Percentiles rank a stretch among this genome's conserved stretches.
Conservation (phyloP, 164 flowering plant species). For the Chimonanthus praecox region DNA sequence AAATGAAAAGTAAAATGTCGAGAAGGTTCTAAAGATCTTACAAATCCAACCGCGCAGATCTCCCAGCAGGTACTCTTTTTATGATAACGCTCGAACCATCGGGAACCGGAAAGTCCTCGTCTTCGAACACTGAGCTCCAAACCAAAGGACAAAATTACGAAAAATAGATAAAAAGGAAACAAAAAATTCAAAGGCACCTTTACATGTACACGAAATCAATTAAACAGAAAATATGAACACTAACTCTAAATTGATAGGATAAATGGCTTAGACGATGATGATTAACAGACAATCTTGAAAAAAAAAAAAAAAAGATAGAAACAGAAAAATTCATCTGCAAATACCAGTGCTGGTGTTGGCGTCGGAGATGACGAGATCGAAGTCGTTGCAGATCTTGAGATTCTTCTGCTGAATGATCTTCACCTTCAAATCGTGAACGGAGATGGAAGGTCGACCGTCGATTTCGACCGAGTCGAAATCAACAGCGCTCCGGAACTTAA, state of each 20-base stretch:
- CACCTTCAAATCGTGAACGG: slow-evolving; percentile 49
- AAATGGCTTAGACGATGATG: too few species aligned
- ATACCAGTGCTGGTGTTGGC: slow-evolving; percentile 50
- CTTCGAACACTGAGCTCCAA: slow-evolving; percentile 37
- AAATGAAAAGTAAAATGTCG: too few species aligned
- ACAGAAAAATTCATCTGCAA: too few species aligned
- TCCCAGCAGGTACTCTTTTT: slow-evolving; percentile 65
- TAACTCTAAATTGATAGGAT: too few species aligned
- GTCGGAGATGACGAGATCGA: slow-evolving; percentile 63
- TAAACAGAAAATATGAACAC: too few species aligned
- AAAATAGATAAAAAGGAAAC: too few species aligned
- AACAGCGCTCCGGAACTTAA: slow-evolving; percentile 20
- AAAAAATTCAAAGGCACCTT: neutral
- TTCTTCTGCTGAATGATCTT: slow-evolving; percentile 37
- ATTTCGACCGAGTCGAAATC: slow-evolving; percentile 51
- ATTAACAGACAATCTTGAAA: too few species aligned
- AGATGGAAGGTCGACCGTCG: slow-evolving; percentile 36
- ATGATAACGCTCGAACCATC: slow-evolving; percentile 63
- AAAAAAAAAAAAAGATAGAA: neutral
- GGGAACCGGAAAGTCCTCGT: slow-evolving; percentile 37
- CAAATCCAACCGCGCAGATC: slow-evolving; percentile 24
- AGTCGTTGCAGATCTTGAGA: slow-evolving; percentile 41
- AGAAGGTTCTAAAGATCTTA: slow-evolving; percentile 17
- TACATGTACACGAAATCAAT: neutral
- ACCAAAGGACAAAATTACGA: neutral